Percentiles rank a stretch among this genome's conserved stretches.
Evolutionary conservation across 2,329 filamentous ascomycete genomes (phyloP).

Genomic region (Penicillium expansum): DNA sequence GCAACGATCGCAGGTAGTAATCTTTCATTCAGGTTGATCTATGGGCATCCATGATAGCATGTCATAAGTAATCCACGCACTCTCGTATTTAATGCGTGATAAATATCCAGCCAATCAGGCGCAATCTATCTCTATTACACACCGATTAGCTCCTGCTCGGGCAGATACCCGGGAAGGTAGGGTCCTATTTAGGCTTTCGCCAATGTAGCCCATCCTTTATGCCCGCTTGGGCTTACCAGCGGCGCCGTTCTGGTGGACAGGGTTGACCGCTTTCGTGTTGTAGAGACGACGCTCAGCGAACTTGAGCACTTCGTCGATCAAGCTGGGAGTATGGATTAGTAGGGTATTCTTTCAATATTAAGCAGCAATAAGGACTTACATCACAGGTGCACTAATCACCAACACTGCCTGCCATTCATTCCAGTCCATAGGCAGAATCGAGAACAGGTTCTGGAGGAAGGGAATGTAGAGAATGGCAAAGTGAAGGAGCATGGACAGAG

Average conservation of each 20-base stretch:
- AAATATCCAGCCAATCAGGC: not conserved
- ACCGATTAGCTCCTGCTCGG: not conserved
- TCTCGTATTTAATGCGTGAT: not conserved
- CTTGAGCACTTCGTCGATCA: constrained; percentile 84
- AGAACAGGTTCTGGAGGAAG: constrained; percentile 82
- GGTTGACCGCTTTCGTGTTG: constrained; percentile 24
- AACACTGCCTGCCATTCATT: constrained; percentile 91
- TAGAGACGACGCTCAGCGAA: constrained; percentile 68
- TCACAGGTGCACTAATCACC: constrained; percentile 82
- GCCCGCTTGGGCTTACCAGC: constrained; percentile 38
- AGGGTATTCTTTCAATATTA: not conserved
- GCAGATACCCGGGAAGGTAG: not conserved
- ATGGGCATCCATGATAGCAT: constrained; percentile 8
- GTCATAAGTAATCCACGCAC: not conserved
- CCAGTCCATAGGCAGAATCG: constrained; percentile 81
- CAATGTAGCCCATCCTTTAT: constrained; percentile 18
- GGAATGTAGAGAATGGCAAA: constrained; percentile 92
- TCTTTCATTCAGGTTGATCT: constrained; percentile 9
- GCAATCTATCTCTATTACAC: constrained; percentile 8
- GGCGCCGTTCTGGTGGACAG: constrained; percentile 28
- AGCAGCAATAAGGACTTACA: constrained; percentile 59
- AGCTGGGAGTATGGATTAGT: constrained; percentile 44
- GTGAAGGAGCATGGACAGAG: constrained; percentile 88
- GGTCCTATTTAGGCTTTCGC: not conserved
- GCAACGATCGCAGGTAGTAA: not conserved